A percentile compares a stretch with the other conserved stretches of the same genome.
Evolutionary conservation across 345 rosid species (phyloP).

Genomic region (Eucalyptus victrix): DNA sequence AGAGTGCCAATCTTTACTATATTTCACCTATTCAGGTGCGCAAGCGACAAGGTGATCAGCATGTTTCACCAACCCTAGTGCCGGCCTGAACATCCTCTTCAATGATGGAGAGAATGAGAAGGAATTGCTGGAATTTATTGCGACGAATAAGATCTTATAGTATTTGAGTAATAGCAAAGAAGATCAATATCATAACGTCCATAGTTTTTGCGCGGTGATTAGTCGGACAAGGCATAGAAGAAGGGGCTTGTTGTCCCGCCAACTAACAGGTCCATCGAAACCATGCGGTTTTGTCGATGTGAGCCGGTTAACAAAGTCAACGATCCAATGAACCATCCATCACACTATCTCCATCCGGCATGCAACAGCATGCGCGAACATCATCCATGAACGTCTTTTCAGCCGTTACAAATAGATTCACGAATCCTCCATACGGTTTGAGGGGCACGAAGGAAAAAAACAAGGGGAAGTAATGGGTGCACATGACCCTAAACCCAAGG

Average conservation of each 20-base stretch:
- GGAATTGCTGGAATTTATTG: neutral
- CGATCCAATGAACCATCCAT: neutral
- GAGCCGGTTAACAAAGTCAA: neutral
- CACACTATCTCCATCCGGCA: neutral
- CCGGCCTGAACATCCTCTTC: neutral
- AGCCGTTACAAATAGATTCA: neutral
- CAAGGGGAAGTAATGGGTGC: neutral
- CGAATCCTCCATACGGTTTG: neutral
- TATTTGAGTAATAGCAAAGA: neutral
- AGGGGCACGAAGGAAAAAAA: neutral
- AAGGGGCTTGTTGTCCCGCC: neutral
- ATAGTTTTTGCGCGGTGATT: neutral
- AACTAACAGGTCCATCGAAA: neutral
- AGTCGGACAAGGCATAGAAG: neutral
- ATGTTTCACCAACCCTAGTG: neutral
- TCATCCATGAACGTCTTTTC: neutral
- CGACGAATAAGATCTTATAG: neutral
- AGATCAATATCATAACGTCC: neutral
- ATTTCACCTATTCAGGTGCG: neutral
- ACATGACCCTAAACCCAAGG: neutral
- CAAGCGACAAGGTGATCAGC: neutral
- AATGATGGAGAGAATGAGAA: neutral
- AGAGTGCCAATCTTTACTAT: neutral
- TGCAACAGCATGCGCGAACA: neutral
- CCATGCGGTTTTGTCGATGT: neutral